These are phyloP conservation scores for Bonia amplexicaulis DNA, from an alignment of 176 grass and related monocot genomes.

Conservation along the genomic window DNA sequence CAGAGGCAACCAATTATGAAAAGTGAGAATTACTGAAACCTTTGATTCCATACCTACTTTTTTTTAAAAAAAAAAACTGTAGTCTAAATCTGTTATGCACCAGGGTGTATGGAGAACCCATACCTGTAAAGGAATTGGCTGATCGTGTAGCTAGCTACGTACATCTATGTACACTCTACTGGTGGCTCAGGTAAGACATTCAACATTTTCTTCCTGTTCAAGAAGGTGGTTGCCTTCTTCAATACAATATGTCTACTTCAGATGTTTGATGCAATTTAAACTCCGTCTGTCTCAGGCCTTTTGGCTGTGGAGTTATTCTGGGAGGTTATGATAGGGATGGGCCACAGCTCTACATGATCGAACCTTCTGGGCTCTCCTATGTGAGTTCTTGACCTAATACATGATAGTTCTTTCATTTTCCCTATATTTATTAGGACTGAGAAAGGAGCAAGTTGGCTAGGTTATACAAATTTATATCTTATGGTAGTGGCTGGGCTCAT, in stretches of 20 bases:
- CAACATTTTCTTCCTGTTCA: not conserved
- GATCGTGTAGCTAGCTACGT: constrained; percentile 85
- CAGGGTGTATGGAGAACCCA: constrained; percentile 68
- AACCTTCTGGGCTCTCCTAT: constrained; percentile 70
- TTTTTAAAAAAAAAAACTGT: not conserved
- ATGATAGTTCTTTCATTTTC: not conserved
- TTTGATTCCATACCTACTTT: not conserved
- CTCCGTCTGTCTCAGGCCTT: constrained; percentile 45
- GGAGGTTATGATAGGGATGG: constrained; percentile 92
- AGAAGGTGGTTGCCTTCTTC: constrained; percentile 1
- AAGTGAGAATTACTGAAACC: constrained; percentile 31
- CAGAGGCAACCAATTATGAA: constrained; percentile 72
- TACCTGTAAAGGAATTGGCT: constrained; percentile 77
- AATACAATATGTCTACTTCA: not conserved
- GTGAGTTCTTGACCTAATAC: constrained; percentile 37
- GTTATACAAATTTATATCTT: not conserved
- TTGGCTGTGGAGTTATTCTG: constrained; percentile 82
- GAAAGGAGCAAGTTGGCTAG: not conserved
- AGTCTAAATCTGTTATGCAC: not conserved
- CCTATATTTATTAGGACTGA: not conserved
- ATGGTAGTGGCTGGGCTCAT: not conserved
- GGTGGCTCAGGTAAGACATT: constrained; percentile 63
- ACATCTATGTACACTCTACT: constrained; percentile 83
- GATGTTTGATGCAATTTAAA: constrained; percentile 15
- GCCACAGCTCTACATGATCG: constrained; percentile 79